Evolutionary conservation across 495 filamentous ascomycete genomes (phyloP), one percentile per base, ranked within the genome.

Genomic region (Halenospora varia): DNA sequence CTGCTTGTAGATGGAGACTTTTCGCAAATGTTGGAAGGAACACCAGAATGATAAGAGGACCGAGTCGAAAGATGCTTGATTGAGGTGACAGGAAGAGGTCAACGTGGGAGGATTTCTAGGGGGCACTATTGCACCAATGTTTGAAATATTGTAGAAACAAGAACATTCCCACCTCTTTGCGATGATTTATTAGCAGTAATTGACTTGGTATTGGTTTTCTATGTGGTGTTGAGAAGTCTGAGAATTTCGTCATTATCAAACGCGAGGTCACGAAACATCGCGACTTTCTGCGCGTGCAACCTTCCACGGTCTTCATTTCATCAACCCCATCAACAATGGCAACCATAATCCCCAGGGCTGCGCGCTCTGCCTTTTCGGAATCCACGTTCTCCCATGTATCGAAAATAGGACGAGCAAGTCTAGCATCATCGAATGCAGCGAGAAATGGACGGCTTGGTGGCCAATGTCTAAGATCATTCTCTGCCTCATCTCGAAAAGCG

Each of bases 21-120:
- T 98, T 68, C 84, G 83, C 63, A 80, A 88, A 63, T 98, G 94
- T 70, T 98, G 94, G 94, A 96, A 96, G 71, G 79, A 76, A 56
- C 87, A 96, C 59, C 87, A 92, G 47, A 98, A 98, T 70, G 84
- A 92, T 65, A 73, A 86, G 70, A 83, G 94, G 66, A 96, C 92
- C 0, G 77, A 78, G 63, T 85, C 78, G 25, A 90, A 91, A 66
- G 84, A 94, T 68, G 75, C 70, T 41, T 79, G 66, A 62, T 47
- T 39, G 6, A n/a, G 29, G 48, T 26, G 20, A 45, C 15, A 25
- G 41, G 20, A 20, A n/a, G n/a, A n/a, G n/a, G n/a, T n/a, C n/a
- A n/a, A n/a, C n/a, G n/a, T n/a, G n/a, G n/a, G 45, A 22, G 18
- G 13, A n/a, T 57, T 1, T 9, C 13, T 22, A 13, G 20, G 50